Conservation (phyloP, 2,329 filamentous ascomycete genomes). For the Bretziella fagacearum region DNA sequence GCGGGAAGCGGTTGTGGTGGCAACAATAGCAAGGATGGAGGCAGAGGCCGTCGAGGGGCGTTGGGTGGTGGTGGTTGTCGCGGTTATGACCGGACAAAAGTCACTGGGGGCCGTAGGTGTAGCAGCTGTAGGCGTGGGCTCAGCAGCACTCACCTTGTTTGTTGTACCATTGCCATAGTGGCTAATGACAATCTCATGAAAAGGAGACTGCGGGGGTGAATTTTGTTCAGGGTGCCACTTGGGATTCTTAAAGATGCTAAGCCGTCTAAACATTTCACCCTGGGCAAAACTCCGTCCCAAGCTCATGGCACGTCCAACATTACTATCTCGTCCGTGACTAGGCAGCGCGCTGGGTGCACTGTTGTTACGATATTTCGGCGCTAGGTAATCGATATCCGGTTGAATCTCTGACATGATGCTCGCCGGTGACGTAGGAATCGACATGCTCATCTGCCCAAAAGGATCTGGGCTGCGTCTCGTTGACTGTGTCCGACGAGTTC, state of each 20-base stretch:
- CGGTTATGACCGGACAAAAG: too few relatives aligned
- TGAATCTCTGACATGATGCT: conserved; percentile 26
- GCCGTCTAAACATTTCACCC: conserved; percentile 11
- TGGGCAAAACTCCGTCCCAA: conserved; percentile 14
- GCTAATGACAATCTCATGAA: background rate
- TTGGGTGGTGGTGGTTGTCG: too few relatives aligned
- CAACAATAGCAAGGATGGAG: conserved; percentile 3
- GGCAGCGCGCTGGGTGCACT: conserved; percentile 9
- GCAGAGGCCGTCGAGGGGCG: conserved; percentile 10
- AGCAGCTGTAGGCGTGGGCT: too few relatives aligned
- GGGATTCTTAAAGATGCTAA: conserved; percentile 14
- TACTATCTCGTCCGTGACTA: conserved; percentile 6
- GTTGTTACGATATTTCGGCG: conserved; percentile 23
- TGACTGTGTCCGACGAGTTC: conserved; percentile 17
- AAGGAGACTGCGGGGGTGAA: too few relatives aligned
- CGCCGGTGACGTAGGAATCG: background rate
- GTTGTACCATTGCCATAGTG: background rate
- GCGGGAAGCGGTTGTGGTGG: conserved; percentile 8
- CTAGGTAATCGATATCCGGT: conserved; percentile 40
- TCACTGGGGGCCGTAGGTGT: too few relatives aligned
- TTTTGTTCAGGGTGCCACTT: conserved; percentile 1
- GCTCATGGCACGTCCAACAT: conserved; percentile 12
- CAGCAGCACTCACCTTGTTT: too few relatives aligned
- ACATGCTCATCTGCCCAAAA: too few relatives aligned
- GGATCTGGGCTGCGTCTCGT: conserved; percentile 15